Percentiles rank a stretch among this genome's conserved stretches.
Evolutionary conservation across 2,329 filamentous ascomycete species (phyloP).

Genomic region (Knufia petricola): DNA sequence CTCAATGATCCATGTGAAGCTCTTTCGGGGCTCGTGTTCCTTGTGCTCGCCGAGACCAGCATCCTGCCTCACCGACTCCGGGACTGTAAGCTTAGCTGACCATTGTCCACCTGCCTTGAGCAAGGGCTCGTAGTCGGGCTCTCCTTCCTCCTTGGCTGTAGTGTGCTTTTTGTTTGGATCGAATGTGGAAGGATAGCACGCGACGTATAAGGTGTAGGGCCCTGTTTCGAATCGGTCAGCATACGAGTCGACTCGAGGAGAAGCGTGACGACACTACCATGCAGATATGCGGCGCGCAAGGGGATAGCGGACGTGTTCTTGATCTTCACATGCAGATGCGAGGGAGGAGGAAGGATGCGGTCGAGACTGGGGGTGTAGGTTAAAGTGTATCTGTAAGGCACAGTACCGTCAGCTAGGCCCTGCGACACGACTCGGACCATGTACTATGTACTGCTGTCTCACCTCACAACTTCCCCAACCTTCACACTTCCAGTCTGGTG

Average conservation of each 20-base stretch:
- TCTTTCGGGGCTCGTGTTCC: slow-evolving; percentile 36
- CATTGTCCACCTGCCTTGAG: slow-evolving; percentile 88
- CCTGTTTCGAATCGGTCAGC: too few relatives aligned
- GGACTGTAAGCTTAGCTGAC: slow-evolving; percentile 69
- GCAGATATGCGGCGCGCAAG: slow-evolving; percentile 86
- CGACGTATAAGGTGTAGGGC: slow-evolving; percentile 78
- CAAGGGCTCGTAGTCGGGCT: slow-evolving; percentile 90
- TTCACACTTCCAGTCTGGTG: slow-evolving; percentile 88
- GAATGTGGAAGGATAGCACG: slow-evolving; percentile 75
- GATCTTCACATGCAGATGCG: slow-evolving; percentile 72
- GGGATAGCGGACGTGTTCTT: slow-evolving; percentile 88
- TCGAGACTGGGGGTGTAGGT: slow-evolving; percentile 86
- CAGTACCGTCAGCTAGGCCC: not conserved
- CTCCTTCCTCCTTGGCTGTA: slow-evolving; percentile 58
- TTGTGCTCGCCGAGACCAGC: slow-evolving; percentile 40
- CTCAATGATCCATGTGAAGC: slow-evolving; percentile 80
- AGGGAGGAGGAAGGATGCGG: slow-evolving; percentile 77
- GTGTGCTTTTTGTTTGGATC: slow-evolving; percentile 71
- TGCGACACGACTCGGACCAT: too few relatives aligned
- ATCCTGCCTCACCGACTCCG: slow-evolving; percentile 62
- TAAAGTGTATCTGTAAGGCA: slow-evolving; percentile 56
- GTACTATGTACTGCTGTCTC: not conserved
- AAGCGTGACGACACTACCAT: too few relatives aligned
- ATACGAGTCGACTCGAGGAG: too few relatives aligned
- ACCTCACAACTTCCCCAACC: slow-evolving; percentile 76